Conservation (phyloP, 2,329 filamentous ascomycete genomes). For the Pseudonectria buxi region DNA sequence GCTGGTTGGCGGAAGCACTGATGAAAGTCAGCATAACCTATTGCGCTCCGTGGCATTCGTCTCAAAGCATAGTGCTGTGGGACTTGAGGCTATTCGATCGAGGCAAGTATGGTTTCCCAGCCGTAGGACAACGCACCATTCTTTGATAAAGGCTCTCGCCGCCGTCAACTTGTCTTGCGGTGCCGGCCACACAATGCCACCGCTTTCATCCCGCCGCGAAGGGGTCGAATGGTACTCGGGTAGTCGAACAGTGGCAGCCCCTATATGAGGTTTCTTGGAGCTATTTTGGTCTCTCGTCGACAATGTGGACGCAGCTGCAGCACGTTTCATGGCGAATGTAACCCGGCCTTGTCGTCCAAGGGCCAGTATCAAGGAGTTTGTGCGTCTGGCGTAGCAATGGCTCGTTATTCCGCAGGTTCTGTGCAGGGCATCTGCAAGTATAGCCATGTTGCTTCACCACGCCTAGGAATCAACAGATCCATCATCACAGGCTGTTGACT, state of each 20-base stretch:
- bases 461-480: no score
- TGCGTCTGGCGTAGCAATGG: no score
- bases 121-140: conserved; percentile 40
- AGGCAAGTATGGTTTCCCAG: not conserved
- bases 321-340: not conserved
- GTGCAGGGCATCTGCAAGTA: no score
- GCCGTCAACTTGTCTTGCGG: conserved; percentile 45
- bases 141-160: conserved; percentile 49
- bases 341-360: no score
- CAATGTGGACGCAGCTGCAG: not conserved
- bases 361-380: no score
- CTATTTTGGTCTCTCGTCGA: not conserved
- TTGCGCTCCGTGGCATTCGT: not conserved
- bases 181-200: conserved; percentile 55
- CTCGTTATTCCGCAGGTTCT: no score
- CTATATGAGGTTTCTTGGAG: conserved; percentile 4
- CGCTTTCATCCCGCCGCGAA: conserved; percentile 30
- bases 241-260: not conserved
- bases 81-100: no score
- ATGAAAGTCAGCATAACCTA: conserved; percentile 3
- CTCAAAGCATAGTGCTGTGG: no score
- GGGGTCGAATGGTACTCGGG: conserved; percentile 11
- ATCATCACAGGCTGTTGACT: no score
- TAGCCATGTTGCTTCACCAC: no score
- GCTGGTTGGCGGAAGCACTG: conserved; percentile 44